Evolutionary conservation across 768 basidiomycete species (phyloP), one percentile per base, ranked within the genome.

Genomic region (Boletus sp.): DNA sequence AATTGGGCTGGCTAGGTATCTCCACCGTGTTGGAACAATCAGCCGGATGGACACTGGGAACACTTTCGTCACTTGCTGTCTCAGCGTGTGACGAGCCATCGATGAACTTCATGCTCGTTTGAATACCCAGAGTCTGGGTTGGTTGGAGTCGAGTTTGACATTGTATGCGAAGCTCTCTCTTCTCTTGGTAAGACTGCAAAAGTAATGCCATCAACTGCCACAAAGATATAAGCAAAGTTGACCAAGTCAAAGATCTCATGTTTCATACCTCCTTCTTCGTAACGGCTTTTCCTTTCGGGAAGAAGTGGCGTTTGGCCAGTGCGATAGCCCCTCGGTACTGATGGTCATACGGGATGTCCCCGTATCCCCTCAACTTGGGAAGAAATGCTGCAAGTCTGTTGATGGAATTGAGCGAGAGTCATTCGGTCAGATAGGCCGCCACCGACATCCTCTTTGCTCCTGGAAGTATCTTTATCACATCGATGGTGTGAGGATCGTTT

Each of bases 311-410:
- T 45, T 65, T 65, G 40, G 69, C 67, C 14, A 70, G 47, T 3
- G 69, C 69, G 9, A 71, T 59, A 4, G 67, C 64, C 8, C 65
- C 69, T 36, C 63, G 67, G 35, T 70, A 70, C 45, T 71, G 60
- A 45, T 59, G 52, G 14, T 63, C 61, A 12, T 69, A 69, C 7
- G 67, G 63, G 3, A 71, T 59, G 36, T 71, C 56, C 8, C 67
- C 69, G 14, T 67, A 71, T 32, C 67, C 70, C 46, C 67, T 62
- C 30, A 70, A 40, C 37, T 71, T 71, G 1, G 67, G 69, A 50
- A 70, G 63, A 41, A 71, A 69, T 5, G 61, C 48, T 10, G 65
- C 59, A 15, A 71, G 65, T 54, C 69, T 70, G 50, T 55, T 18
- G 41, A 40, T 8, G 8, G 6, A 28, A 33, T 49, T 58, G 15